These are phyloP conservation scores for Podila horticola DNA, from an alignment of 192 early-diverging fungal species.

Conservation along the genomic window DNA sequence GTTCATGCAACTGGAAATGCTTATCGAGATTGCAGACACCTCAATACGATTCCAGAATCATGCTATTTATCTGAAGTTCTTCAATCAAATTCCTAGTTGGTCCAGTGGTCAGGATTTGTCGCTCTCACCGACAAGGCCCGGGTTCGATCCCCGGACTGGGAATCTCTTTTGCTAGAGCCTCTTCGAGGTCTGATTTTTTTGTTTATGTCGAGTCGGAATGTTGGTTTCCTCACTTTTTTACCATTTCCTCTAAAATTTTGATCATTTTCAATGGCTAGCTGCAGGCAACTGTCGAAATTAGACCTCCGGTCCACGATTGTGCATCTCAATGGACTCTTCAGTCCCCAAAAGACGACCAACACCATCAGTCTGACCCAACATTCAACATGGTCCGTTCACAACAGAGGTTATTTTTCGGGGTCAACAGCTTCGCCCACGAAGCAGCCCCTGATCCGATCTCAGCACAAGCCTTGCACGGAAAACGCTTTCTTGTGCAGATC, in stretches of 20 bases:
- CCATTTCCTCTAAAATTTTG: no score
- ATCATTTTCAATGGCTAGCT: constrained; percentile 5
- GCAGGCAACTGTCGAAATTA: constrained; percentile 12
- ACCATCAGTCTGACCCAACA: not conserved
- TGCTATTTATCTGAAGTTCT: not conserved
- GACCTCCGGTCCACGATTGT: constrained; percentile 12
- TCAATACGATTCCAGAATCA: not conserved
- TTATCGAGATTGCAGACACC: not conserved
- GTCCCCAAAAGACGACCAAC: not conserved
- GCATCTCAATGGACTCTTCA: not conserved
- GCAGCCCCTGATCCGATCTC: no score
- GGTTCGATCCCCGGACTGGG: constrained; percentile 57
- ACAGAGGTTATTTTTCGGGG: not conserved
- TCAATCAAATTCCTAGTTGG: constrained; percentile 43
- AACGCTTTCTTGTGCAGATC: no score
- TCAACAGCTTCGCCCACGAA: no score
- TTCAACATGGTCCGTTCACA: not conserved
- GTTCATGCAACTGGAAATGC: no score
- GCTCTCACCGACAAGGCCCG: constrained; percentile 57
- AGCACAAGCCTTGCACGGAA: no score
- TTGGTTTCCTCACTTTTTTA: no score
- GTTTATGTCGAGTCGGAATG: no score
- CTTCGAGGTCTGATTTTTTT: no score
- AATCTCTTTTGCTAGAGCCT: constrained; percentile 9
- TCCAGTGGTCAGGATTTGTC: constrained; percentile 55